Evolutionary conservation across 2,329 filamentous ascomycete genomes (phyloP), one percentile per base, ranked within the genome.

Genomic region (Calonectria montana): DNA sequence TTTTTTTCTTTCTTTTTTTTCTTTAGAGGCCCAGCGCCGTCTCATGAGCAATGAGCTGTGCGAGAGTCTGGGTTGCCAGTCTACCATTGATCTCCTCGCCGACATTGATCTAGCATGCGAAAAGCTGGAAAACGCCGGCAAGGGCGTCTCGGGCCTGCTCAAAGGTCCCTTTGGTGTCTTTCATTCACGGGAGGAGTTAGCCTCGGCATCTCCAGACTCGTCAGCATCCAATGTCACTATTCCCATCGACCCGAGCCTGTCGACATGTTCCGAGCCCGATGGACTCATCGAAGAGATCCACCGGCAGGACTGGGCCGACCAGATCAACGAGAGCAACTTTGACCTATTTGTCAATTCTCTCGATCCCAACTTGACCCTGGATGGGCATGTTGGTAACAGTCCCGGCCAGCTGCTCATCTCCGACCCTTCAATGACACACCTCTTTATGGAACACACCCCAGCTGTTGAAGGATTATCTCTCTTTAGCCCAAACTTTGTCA

Each of bases 1-100:
- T 35, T 43, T 43, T 43, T 12, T 3, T 18, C 5, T 35, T 47
- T 16, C 18, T 9, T 45, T 15, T 35, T 47, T 16, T 18, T 9
- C 37, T 15, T 15, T 5, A 78, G 77, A 79, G 61, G 55, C 47
- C 12, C 67, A 79, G 9, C 76, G 77, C 2, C 71, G 62, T 1
- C 16, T 79, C 29, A 79, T 79, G 77, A 78, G 74, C 18, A 67
- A 53, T n/a, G 77, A 82, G 74, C 74, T 86, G 8, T 78, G 81
- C 1, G 77, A 78, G 8, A 82, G 79, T 39, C 75, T 85, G 5
- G 79, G 79, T 0, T 73, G 72, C 15, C 65, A 74, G n/a, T 76
- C 76, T 1, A 72, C 77, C 7, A 59, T 73, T 3, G 73, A 76
- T 13, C 63, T 80, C 8, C 37, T 82, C 23, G 68, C 76, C 5